phyloP scores from a whole-genome alignment of 176 grass and related monocot genomes.

The Phragmites australis region DNA sequence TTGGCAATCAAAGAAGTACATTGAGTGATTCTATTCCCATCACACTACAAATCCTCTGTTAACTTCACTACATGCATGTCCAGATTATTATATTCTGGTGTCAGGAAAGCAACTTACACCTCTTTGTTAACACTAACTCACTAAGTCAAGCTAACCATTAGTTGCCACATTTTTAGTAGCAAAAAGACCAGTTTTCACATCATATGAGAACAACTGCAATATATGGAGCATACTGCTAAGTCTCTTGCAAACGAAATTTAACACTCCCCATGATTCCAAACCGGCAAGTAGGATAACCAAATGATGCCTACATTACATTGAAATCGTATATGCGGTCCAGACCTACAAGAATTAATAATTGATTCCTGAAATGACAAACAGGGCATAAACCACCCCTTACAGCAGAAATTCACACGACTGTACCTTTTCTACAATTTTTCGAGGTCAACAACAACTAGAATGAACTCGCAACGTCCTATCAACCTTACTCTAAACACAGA shows the following conservation, averaged over 20 bases:
- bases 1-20: constrained; percentile 1
- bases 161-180: neutral
- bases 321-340: neutral
- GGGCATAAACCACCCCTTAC: neutral
- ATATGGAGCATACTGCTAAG: neutral
- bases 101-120: neutral
- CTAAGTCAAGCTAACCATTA: neutral
- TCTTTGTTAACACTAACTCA: neutral
- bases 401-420: neutral
- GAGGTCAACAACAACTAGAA: neutral
- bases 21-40: neutral
- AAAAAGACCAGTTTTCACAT: neutral
- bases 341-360: neutral
- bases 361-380: neutral
- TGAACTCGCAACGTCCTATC: neutral
- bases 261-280: neutral
- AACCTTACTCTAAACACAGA: neutral
- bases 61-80: neutral
- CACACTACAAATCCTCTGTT: neutral
- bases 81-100: neutral
- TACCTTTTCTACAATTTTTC: neutral
- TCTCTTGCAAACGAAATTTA: neutral
- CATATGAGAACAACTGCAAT: neutral
- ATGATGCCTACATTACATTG: neutral
- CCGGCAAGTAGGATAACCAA: neutral